phyloP scores from a whole-genome alignment of 1,139 yeast species.

The Debaryomyces coudertii region DNA sequence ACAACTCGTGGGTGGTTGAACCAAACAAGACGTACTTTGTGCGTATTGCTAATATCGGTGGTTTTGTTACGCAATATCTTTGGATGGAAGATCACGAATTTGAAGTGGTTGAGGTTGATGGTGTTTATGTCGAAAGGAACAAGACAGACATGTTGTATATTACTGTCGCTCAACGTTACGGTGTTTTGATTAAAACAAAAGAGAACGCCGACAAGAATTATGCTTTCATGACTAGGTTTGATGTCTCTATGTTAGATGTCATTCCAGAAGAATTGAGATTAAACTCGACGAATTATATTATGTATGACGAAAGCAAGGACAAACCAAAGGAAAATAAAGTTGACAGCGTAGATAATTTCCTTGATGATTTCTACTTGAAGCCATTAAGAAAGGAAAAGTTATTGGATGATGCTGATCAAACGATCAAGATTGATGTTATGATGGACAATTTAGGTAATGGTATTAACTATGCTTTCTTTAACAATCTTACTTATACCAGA shows the following conservation, averaged over 20 bases:
- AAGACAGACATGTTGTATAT: slow-evolving; percentile 61
- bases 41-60: slow-evolving; percentile 66
- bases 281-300: slow-evolving; percentile 57
- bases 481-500: slow-evolving; percentile 60
- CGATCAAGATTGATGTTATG: slow-evolving; percentile 57
- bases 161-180: slow-evolving; percentile 72
- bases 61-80: slow-evolving; percentile 72
- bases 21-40: slow-evolving; percentile 65
- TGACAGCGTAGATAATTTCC: slow-evolving; percentile 28
- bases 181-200: slow-evolving; percentile 63
- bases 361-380: slow-evolving; percentile 59
- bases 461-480: slow-evolving; percentile 74
- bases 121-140: slow-evolving; percentile 62
- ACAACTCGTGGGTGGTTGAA: slow-evolving; percentile 58
- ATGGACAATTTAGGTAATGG: slow-evolving; percentile 77
- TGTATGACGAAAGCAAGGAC: slow-evolving; percentile 44
- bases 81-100: slow-evolving; percentile 70
- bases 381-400: slow-evolving; percentile 49
- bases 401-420: slow-evolving; percentile 61
- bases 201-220: slow-evolving; percentile 49
- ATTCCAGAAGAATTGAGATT: slow-evolving; percentile 56
- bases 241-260: slow-evolving; percentile 67
- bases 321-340: slow-evolving; percentile 28
- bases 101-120: slow-evolving; percentile 74
- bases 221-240: slow-evolving; percentile 65